Base-by-base conservation (phyloP, 352 stramenopile species). In the Phytopythium kandeliae region DNA sequence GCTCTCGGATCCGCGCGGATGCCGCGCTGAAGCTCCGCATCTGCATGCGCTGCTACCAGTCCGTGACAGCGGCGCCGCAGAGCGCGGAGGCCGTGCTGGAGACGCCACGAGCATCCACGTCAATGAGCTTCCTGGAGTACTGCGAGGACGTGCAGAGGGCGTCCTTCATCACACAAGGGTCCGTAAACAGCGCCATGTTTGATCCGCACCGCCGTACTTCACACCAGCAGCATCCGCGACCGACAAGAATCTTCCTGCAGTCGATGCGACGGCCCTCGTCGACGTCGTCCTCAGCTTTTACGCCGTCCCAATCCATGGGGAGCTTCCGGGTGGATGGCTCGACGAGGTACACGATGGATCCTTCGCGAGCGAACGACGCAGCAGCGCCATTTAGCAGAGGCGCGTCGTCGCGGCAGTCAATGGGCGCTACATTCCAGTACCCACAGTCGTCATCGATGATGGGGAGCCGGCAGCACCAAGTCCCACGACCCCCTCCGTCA, bases 11-110 rank as follows among this genome's bases (percentile, higher is more conserved):
- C 22, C 57, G 60, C 22, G 41, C 55, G 13, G 63, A 71, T 8
- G 70, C 82, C 48, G 71, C 78, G 11, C 69, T 85, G 48, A 91
- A 91, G 57, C 60, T 95, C 13, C 81, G 84, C 25, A 88, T 95
- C 30, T 95, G 84, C 52, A 83, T 92, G 71, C 80, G 84, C 54
- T 95, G 84, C 61, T 95, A 87, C 58, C 74, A 91, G 44, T 31
- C 69, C 38, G 84, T 95, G 54, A 88, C 83, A 25, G 76, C 78
- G n/a, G 78, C 69, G 5, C 62, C 71, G 10, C 79, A 86, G 57
- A 57, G 67, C 5, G 62, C 68, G 37, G 67, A 70, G 21, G 67
- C 74, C 1, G 54, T 88, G 11, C 57, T 78, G 10, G 69, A 88
- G 49, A 62, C 65, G 19, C 69, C 75, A 0, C 71, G 71, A n/a